Conservation (phyloP, 2,329 filamentous ascomycete species). For the Chaetomiaceae sp. region DNA sequence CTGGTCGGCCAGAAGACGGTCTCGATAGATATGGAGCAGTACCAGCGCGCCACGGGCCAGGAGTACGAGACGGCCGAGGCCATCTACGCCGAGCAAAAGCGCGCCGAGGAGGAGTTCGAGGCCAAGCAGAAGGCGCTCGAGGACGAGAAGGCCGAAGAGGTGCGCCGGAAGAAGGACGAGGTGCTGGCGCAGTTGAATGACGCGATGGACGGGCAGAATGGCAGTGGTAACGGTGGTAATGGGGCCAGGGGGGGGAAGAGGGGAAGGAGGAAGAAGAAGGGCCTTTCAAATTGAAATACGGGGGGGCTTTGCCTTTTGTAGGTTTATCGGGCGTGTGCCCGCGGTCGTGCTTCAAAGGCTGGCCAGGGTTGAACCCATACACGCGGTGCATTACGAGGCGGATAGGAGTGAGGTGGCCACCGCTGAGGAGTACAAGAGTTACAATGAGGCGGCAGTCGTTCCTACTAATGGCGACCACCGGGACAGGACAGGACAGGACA, state of each 20-base stretch:
- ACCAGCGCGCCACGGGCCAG: slow-evolving; percentile 49
- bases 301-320: too few relatives aligned
- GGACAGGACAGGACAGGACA: neutral
- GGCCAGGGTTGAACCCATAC: too few relatives aligned
- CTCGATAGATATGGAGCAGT: slow-evolving; percentile 57
- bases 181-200: slow-evolving; percentile 34
- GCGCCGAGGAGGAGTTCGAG: slow-evolving; percentile 42
- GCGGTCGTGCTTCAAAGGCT: too few relatives aligned
- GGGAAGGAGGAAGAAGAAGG: slow-evolving; percentile 16
- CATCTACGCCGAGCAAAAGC: slow-evolving; percentile 50
- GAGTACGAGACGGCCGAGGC: slow-evolving; percentile 53
- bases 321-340: too few relatives aligned
- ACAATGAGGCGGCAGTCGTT: too few relatives aligned
- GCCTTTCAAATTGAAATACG: neutral
- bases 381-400: neutral
- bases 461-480: too few relatives aligned
- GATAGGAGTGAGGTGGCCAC: neutral
- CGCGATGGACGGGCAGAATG: slow-evolving; percentile 8
- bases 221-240: slow-evolving; percentile 7
- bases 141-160: slow-evolving; percentile 46
- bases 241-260: slow-evolving; percentile 13
- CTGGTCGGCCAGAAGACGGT: slow-evolving; percentile 57
- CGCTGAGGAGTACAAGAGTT: too few relatives aligned
- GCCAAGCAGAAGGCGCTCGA: slow-evolving; percentile 42
- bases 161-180: slow-evolving; percentile 45